A percentile compares a stretch with the other conserved stretches of the same genome.
phyloP scores from a whole-genome alignment of 1,284 basidiomycete genomes.

The Ustilago vetiveriae region DNA sequence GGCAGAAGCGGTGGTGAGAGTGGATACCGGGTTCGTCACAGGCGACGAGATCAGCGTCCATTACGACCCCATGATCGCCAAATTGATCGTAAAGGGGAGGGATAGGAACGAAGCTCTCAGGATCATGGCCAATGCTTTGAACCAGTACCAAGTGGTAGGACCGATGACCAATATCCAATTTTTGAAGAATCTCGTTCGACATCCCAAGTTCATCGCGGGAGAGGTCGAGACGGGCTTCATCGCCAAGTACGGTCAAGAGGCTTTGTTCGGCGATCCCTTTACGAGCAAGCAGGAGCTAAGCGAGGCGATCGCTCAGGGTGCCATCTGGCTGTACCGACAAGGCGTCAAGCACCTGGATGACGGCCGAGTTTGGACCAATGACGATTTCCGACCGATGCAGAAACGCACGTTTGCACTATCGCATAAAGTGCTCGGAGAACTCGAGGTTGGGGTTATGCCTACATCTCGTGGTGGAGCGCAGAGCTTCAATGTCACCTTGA shows the following conservation, averaged over 20 bases:
- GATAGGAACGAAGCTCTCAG: slow-evolving; percentile 87
- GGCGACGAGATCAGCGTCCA: slow-evolving; percentile 75
- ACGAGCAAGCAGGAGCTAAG: slow-evolving; percentile 7
- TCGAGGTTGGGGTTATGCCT: slow-evolving; percentile 8
- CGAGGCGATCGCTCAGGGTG: slow-evolving; percentile 30
- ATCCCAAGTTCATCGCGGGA: slow-evolving; percentile 79
- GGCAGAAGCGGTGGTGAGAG: slow-evolving; percentile 74
- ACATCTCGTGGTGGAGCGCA: background rate
- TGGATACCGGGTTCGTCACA: slow-evolving; percentile 89
- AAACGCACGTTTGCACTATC: background rate
- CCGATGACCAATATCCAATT: slow-evolving; percentile 92
- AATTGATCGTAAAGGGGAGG: slow-evolving; percentile 87
- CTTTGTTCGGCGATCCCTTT: slow-evolving; percentile 36
- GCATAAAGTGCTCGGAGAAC: slow-evolving; percentile 23
- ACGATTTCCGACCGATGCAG: background rate
- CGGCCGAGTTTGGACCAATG: slow-evolving; percentile 15
- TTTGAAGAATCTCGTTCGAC: slow-evolving; percentile 78
- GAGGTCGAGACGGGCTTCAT: slow-evolving; percentile 95
- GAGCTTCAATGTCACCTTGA: slow-evolving; percentile 4
- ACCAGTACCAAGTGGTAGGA: slow-evolving; percentile 89
- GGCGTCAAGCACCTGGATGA: no score
- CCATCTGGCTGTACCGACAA: slow-evolving; percentile 5
- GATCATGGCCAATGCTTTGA: slow-evolving; percentile 80
- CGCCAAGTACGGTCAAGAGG: slow-evolving; percentile 64
- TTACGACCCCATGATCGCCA: slow-evolving; percentile 94